Evolutionary conservation across 805 yeast genomes (phyloP).

Genomic region (Yamadazyma nakazawae): DNA sequence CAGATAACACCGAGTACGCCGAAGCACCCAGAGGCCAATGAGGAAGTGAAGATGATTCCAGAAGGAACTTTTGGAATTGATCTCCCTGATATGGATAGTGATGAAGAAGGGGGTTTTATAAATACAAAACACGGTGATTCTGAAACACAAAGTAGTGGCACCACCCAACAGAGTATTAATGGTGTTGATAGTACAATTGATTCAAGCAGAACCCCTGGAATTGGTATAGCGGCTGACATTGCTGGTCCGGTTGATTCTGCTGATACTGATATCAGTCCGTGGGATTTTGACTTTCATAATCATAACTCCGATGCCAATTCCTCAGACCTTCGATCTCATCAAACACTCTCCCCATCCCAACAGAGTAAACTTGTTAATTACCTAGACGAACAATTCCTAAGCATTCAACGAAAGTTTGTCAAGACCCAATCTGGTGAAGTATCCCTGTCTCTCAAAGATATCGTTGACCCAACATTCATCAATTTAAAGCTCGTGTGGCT

Average conservation of each 20-base stretch:
- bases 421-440: conserved; percentile 31
- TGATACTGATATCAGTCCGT: not conserved
- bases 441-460: conserved; percentile 22
- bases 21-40: conserved; percentile 32
- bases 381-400: conserved; percentile 33
- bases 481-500: conserved; percentile 32
- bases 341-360: conserved; percentile 17
- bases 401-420: conserved; percentile 33
- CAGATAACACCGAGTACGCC: conserved; percentile 32
- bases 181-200: not conserved
- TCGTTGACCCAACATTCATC: conserved; percentile 24
- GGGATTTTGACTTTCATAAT: not conserved
- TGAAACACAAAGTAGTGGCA: not conserved
- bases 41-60: conserved; percentile 29
- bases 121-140: not conserved
- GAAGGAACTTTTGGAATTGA: conserved; percentile 27
- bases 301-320: not conserved
- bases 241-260: not conserved
- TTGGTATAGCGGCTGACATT: no score
- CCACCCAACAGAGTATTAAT: not conserved
- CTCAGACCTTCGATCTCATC: not conserved
- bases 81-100: conserved; percentile 37
- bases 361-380: conserved; percentile 37
- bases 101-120: conserved; percentile 5
- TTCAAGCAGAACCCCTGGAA: not conserved